phyloP scores from a whole-genome alignment of 176 grass and related monocot species.

The Triticum timopheevii region DNA sequence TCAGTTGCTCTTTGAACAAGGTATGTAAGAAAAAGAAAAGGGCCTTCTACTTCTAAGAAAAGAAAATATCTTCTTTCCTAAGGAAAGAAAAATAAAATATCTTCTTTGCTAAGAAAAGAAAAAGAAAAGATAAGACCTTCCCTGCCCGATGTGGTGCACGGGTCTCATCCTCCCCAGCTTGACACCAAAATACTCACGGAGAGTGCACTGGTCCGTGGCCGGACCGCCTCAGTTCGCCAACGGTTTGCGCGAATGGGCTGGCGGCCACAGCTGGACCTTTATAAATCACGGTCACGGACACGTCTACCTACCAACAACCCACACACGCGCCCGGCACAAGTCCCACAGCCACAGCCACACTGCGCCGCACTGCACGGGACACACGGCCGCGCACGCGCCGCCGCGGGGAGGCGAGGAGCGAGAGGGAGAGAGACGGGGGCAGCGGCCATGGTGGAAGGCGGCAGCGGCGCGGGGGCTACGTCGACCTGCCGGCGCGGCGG shows the following conservation, averaged over 20 bases:
- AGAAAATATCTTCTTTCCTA: no score
- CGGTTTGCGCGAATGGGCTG: not conserved
- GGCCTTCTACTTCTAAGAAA: no score
- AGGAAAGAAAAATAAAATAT: no score
- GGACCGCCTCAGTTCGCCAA: not conserved
- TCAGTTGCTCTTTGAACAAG: no score
- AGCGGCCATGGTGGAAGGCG: constrained; percentile 1
- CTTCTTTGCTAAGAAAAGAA: no score
- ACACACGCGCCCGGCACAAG: constrained; percentile 9
- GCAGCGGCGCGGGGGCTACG: not conserved
- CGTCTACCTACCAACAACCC: not conserved
- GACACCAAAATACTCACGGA: not conserved
- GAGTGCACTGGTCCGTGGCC: not conserved
- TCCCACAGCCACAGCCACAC: not conserved
- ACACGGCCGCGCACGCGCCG: not conserved
- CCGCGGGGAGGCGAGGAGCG: not conserved
- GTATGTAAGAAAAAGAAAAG: no score
- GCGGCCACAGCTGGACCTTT: not conserved
- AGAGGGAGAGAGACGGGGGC: not conserved
- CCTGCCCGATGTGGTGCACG: no score
- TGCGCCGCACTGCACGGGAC: not conserved
- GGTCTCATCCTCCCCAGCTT: no score
- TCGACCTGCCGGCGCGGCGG: not conserved
- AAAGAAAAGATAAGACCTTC: no score
- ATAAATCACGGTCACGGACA: not conserved